Percentiles rank a stretch among this genome's conserved stretches.
phyloP scores from a whole-genome alignment of 306 rosid species.

The Oemleria cerasiformis region DNA sequence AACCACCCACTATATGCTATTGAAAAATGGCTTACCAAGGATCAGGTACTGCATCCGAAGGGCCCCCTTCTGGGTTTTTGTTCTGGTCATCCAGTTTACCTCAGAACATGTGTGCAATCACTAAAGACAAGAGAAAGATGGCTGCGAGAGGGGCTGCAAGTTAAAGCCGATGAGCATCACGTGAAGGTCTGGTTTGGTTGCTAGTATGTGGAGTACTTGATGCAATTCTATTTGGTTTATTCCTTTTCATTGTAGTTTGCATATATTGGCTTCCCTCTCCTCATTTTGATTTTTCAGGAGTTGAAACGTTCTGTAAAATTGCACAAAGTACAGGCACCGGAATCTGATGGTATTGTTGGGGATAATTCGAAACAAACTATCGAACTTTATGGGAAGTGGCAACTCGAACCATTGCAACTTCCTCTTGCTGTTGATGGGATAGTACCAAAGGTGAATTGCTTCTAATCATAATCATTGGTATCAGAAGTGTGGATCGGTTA shows the following conservation, averaged over 20 bases:
- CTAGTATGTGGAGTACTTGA: constrained; percentile 10
- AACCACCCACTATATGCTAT: constrained; percentile 74
- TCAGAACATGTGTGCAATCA: constrained; percentile 81
- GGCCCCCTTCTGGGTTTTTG: constrained; percentile 89
- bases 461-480: constrained; percentile 15
- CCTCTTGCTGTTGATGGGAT: constrained; percentile 79
- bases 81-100: constrained; percentile 81
- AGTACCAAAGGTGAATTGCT: constrained; percentile 75
- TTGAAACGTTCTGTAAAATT: constrained; percentile 49
- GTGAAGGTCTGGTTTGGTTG: constrained; percentile 58
- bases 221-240: constrained; percentile 14
- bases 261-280: neutral
- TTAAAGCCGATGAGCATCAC: constrained; percentile 70
- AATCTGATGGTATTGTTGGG: constrained; percentile 50
- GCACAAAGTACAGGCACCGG: constrained; percentile 51
- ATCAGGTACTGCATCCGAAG: constrained; percentile 84
- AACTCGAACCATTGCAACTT: constrained; percentile 70
- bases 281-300: constrained; percentile 45
- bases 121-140: constrained; percentile 78
- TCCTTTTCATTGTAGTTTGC: constrained; percentile 16
- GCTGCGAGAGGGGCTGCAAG: constrained; percentile 90
- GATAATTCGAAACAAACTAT: constrained; percentile 46
- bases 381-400: constrained; percentile 89
- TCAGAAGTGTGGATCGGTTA: constrained; percentile 9
- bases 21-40: constrained; percentile 87